Evolutionary conservation across 129 eudicot species (phyloP).

Genomic region (Dittrichia graveolens): DNA sequence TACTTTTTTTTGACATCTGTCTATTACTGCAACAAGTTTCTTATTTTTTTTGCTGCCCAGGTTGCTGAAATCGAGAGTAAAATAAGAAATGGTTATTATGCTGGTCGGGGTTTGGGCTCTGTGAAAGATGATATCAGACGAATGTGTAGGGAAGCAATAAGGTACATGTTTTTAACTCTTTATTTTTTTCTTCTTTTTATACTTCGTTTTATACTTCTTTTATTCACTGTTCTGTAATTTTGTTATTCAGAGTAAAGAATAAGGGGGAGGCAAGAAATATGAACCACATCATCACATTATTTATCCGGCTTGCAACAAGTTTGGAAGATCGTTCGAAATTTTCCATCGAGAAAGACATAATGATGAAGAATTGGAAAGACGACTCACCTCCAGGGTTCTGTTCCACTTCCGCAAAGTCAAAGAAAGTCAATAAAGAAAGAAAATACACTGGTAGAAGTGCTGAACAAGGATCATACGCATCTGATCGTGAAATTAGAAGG

Average conservation of each 20-base stretch:
- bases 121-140: constrained; percentile 84
- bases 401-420: constrained; percentile 51
- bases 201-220: constrained; percentile 1
- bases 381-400: constrained; percentile 78
- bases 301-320: constrained; percentile 75
- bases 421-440: constrained; percentile 67
- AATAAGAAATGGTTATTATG: constrained; percentile 83
- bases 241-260: constrained; percentile 54
- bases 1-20: neutral
- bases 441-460: constrained; percentile 52
- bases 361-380: constrained; percentile 70
- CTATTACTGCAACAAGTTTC: neutral
- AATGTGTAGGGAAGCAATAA: constrained; percentile 91
- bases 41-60: constrained; percentile 42
- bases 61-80: constrained; percentile 77
- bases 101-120: constrained; percentile 76
- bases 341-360: constrained; percentile 55
- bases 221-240: constrained; percentile 3
- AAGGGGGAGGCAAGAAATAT: constrained; percentile 65
- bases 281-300: constrained; percentile 65
- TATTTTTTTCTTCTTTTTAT: neutral
- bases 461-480: constrained; percentile 61
- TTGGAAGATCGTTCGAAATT: constrained; percentile 63
- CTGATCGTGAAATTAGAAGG: constrained; percentile 80
- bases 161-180: constrained; percentile 42